These are phyloP conservation scores for Tausonia pullulans DNA, from an alignment of 1,284 basidiomycete genomes.

Conservation along the genomic window DNA sequence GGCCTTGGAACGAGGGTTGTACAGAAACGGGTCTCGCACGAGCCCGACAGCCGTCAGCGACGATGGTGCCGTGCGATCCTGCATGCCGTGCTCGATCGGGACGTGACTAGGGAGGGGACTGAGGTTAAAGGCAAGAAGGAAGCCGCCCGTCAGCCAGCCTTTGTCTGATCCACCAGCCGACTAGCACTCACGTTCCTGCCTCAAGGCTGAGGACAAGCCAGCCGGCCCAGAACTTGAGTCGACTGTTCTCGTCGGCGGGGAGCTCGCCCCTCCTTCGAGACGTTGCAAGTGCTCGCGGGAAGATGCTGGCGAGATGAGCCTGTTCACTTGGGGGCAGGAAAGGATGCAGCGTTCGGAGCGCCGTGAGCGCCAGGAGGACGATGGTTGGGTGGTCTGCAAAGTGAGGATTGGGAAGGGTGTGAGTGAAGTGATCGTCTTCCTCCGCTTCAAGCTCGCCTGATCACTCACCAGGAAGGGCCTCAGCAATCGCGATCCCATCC, in stretches of 20 bases:
- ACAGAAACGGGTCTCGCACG: constrained; percentile 66
- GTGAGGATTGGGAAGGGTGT: not conserved
- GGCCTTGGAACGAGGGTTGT: constrained; percentile 54
- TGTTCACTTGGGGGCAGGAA: constrained; percentile 63
- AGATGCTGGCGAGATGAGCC: constrained; percentile 58
- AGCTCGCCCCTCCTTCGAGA: constrained; percentile 55
- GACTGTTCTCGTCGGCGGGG: constrained; percentile 40
- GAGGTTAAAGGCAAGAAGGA: not conserved
- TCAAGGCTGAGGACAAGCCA: constrained; percentile 67
- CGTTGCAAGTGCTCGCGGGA: constrained; percentile 54
- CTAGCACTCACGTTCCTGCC: constrained; percentile 51
- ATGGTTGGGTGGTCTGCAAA: constrained; percentile 57
- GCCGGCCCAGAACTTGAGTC: constrained; percentile 72
- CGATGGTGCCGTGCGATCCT: constrained; percentile 14
- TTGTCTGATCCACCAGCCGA: no score
- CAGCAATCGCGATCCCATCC: constrained; percentile 79
- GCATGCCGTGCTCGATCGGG: constrained; percentile 51
- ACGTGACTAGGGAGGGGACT: constrained; percentile 30
- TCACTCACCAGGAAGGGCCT: constrained; percentile 70
- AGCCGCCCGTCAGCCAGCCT: no score
- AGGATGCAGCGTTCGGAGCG: constrained; percentile 55
- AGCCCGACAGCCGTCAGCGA: not conserved
- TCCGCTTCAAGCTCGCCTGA: not conserved
- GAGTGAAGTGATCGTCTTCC: not conserved
- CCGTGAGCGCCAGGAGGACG: constrained; percentile 63